Evolutionary conservation across 2,329 filamentous ascomycete species (phyloP).

Genomic region (Botryotinia globosa): DNA sequence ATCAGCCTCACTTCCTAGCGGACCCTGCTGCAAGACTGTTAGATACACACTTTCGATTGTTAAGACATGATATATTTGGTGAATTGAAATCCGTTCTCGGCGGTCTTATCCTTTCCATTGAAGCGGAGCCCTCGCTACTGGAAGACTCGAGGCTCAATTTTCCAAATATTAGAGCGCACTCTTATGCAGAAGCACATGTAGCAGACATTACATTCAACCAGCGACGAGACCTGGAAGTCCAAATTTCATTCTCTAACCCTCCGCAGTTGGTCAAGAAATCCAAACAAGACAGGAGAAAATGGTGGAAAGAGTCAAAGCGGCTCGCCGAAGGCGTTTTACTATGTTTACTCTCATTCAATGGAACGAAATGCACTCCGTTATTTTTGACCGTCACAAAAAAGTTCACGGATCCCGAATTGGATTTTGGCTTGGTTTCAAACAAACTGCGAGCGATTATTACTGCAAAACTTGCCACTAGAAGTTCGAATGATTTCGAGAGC

Average conservation of each 20-base stretch:
- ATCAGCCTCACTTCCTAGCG: conserved; percentile 8
- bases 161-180: conserved; percentile 12
- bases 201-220: background rate
- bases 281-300: background rate
- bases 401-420: background rate
- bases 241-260: background rate
- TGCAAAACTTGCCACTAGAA: background rate
- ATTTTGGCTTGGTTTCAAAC: background rate
- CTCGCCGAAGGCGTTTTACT: background rate
- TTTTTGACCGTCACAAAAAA: background rate
- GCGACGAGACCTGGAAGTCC: background rate
- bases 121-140: conserved; percentile 25
- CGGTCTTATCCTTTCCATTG: conserved; percentile 27
- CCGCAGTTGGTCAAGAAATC: background rate
- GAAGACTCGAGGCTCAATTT: conserved; percentile 26
- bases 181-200: background rate
- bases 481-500: background rate
- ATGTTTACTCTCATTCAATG: background rate
- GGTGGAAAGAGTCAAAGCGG: background rate
- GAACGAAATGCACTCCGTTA: background rate
- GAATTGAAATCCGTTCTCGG: conserved; percentile 20
- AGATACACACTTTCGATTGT: conserved; percentile 32
- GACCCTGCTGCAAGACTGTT: background rate
- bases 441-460: background rate
- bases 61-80: conserved; percentile 37